Conservation (phyloP, 1,284 basidiomycete species). For the Phellinidium pouzarii region DNA sequence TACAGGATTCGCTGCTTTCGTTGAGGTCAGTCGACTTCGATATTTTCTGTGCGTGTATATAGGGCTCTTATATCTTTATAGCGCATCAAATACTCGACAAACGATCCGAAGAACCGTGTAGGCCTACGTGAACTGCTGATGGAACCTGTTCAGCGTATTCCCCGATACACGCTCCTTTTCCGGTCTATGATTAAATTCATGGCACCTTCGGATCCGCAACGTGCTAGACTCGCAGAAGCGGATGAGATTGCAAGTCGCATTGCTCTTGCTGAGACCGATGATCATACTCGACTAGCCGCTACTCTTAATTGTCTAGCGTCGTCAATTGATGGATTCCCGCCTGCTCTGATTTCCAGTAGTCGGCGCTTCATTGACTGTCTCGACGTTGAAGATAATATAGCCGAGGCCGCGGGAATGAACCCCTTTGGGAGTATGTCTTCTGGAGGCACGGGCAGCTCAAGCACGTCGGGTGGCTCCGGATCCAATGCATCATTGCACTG, state of each 20-base stretch:
- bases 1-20: conserved; percentile 68
- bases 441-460: conserved; percentile 15
- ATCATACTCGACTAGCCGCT: conserved; percentile 83
- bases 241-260: conserved; percentile 86
- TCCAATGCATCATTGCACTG: conserved; percentile 55
- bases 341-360: conserved; percentile 78
- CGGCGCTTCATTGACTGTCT: conserved; percentile 89
- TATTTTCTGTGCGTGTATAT: conserved; percentile 18
- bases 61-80: conserved; percentile 27
- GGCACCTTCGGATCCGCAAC: conserved; percentile 69
- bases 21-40: conserved; percentile 59
- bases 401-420: conserved; percentile 34
- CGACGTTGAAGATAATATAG: conserved; percentile 82
- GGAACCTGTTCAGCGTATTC: conserved; percentile 99
- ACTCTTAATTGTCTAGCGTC: conserved; percentile 84
- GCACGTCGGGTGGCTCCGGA: background rate
- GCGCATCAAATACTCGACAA: conserved; percentile 85
- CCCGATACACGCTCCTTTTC: conserved; percentile 91
- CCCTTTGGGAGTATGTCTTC: conserved; percentile 16
- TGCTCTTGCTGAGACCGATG: conserved; percentile 88
- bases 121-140: conserved; percentile 93
- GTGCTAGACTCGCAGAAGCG: conserved; percentile 80
- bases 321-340: conserved; percentile 88
- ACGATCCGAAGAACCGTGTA: conserved; percentile 77
- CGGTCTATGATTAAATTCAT: conserved; percentile 87